Evolutionary conservation across 2,329 filamentous ascomycete species (phyloP), one percentile per base, ranked within the genome.

Genomic region (Fusarium subtropicale): DNA sequence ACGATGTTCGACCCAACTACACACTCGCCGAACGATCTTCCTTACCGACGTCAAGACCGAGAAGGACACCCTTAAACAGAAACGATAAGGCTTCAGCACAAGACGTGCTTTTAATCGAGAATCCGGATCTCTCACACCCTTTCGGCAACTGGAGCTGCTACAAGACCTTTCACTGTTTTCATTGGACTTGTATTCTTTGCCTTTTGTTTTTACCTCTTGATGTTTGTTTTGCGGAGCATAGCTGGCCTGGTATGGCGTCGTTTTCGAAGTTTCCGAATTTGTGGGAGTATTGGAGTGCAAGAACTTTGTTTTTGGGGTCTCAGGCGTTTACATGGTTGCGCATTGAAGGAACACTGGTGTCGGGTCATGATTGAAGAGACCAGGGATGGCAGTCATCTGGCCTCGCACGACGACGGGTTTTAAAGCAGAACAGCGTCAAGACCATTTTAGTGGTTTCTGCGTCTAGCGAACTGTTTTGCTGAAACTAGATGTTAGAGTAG

Each of bases 251-350:
- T 50, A 61, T 58, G 66, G 64, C 68, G 51, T 57, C 44, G 28
- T 60, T 61, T 55, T 67, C 67, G 56, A 51, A 33, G 33, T 54
- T 57, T 62, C 46, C 31, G 47, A 60, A 53, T 56, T 52, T 66
- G 56, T 65, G 62, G 70, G 70, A 66, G 69, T 74, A 71, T 61
- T 56, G 74, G 72, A 62, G 74, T 55, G 60, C 64, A 45, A 61
- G 71, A 56, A 28, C 62, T 66, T 64, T 54, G 46, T 47, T 69
- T 57, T 42, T 60, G 38, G 64, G 64, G 64, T 30, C 60, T 39
- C 20, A 30, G 67, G 67, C 67, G 67, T 70, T 70, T 38, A 60
- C 34, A 50, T 45, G 63, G 67, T 53, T 60, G 51, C 38, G 50
- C 50, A 57, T 44, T 51, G 64, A 54, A 34, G 61, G 39, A 45